Evolutionary conservation across 78 protist species (phyloP).

Genomic region (Polysphondylium violaceum): DNA sequence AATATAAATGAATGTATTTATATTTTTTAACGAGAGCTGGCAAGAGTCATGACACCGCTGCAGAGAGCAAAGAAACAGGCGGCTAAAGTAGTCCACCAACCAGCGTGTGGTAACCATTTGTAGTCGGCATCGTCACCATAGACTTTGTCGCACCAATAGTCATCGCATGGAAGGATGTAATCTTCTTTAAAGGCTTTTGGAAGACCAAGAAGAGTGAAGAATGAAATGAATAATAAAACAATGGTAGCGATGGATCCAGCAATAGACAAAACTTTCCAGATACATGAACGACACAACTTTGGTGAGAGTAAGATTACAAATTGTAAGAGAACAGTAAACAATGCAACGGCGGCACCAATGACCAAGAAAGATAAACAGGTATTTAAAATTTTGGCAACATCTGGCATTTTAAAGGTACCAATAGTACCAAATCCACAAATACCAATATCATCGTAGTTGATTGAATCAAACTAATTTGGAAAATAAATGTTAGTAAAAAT

Average conservation of each 20-base stretch:
- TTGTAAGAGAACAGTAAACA: constrained; percentile 48
- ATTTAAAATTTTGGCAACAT: constrained; percentile 9
- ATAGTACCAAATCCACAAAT: background rate
- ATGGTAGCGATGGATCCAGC: constrained; percentile 36
- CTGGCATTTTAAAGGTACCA: background rate
- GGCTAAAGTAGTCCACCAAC: constrained; percentile 30
- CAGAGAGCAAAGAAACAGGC: constrained; percentile 17
- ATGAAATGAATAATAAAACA: constrained; percentile 3
- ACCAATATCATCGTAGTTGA: constrained; percentile 4
- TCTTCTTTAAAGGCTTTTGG: constrained; percentile 29
- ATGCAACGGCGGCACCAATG: constrained; percentile 41
- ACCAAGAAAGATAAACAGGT: constrained; percentile 46
- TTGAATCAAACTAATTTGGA: background rate
- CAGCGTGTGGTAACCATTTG: constrained; percentile 20
- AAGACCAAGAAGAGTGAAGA: constrained; percentile 18
- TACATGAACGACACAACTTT: constrained; percentile 37
- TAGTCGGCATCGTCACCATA: constrained; percentile 12
- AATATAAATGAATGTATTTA: too few relatives aligned
- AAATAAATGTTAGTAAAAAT: background rate
- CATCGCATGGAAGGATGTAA: background rate
- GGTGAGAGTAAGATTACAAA: constrained; percentile 44
- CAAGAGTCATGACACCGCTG: constrained; percentile 50
- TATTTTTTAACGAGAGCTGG: too few relatives aligned
- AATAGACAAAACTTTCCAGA: constrained; percentile 56
- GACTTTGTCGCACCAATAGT: constrained; percentile 38